Base-by-base conservation (phyloP, 176 grass and related monocot species). In the Rhynchospora breviuscula region DNA sequence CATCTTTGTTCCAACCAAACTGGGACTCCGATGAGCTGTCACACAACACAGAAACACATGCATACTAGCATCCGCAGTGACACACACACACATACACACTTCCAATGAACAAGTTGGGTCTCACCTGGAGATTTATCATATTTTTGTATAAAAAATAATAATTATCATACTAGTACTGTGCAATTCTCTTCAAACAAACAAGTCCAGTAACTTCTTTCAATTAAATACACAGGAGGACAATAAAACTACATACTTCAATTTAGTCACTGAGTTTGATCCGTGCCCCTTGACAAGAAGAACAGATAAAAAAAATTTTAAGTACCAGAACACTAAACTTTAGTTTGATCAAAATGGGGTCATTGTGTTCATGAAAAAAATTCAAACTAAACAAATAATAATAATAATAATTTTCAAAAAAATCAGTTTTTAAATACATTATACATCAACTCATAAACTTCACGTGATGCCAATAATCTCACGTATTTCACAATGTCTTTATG, bases 51-150 rank as follows among this genome's bases (percentile, higher is more conserved):
- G 44, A 64, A 21, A 66, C 47, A 29, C 18, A 70, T 70, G 25
- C 35, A 40, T 40, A 40, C 35, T 40, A 40, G 35, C 35, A 44
- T 61, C 13, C 9, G 47, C 45, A 51, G 70, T 51, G 13, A 52
- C 61, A 64, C 8, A 48, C 63, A 26, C 23, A 81, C 43, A 29
- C 6, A 78, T 33, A 78, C 73, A 93, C 84, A 93, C 76, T 87
- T 90, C 78, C 85, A 87, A 84, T 84, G 89, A 89, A 91, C 73
- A 56, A 33, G 73, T 78, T 89, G 90, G 76, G 84, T 83, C 87
- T 94, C 89, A 94, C 92, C 92, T 94, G 92, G 68, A 86, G 83
- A 94, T 88, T 86, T 83, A 91, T 81, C 86, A 86, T 80, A 91
- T 89, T 88, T 86, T 86, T 26, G 54, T 49, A 78, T 78, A 78